A percentile compares a stretch with the other conserved stretches of the same genome.
phyloP scores from a whole-genome alignment of 306 rosid genomes.

The Herpetospermum pedunculosum region DNA sequence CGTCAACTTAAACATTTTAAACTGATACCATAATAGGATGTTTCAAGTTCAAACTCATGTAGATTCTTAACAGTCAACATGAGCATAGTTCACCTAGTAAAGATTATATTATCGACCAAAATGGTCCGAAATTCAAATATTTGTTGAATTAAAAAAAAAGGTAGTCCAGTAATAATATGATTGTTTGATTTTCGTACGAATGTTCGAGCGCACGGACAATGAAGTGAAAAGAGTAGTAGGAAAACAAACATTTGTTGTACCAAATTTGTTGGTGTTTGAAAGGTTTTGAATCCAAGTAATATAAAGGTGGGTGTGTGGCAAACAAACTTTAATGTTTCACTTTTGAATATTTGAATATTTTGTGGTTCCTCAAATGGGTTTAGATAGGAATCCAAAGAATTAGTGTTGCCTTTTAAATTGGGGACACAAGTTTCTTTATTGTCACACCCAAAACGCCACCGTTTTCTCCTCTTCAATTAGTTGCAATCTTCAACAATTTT shows the following conservation, averaged over 20 bases:
- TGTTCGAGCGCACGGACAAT: not conserved
- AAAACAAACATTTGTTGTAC: not conserved
- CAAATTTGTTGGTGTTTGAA: not conserved
- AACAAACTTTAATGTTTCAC: conserved; percentile 5
- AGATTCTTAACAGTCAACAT: too few relatives aligned
- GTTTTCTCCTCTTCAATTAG: not conserved
- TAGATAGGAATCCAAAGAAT: not conserved
- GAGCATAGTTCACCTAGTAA: too few relatives aligned
- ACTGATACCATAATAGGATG: not conserved
- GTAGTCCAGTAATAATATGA: too few relatives aligned
- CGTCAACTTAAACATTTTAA: not conserved
- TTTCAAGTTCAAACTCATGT: not conserved
- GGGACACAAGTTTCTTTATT: not conserved
- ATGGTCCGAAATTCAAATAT: too few relatives aligned
- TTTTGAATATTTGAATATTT: conserved; percentile 5
- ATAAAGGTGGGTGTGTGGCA: not conserved
- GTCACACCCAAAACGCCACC: not conserved
- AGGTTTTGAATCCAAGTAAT: not conserved
- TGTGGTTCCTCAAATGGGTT: conserved; percentile 5
- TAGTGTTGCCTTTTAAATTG: not conserved
- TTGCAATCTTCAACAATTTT: too few relatives aligned
- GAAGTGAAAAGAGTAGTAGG: not conserved
- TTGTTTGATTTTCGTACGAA: not conserved
- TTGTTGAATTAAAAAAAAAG: too few relatives aligned
- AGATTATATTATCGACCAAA: too few relatives aligned